These are phyloP conservation scores for Actinomortierella ambigua DNA, from an alignment of 371 early-diverging fungal species.

Conservation along the genomic window DNA sequence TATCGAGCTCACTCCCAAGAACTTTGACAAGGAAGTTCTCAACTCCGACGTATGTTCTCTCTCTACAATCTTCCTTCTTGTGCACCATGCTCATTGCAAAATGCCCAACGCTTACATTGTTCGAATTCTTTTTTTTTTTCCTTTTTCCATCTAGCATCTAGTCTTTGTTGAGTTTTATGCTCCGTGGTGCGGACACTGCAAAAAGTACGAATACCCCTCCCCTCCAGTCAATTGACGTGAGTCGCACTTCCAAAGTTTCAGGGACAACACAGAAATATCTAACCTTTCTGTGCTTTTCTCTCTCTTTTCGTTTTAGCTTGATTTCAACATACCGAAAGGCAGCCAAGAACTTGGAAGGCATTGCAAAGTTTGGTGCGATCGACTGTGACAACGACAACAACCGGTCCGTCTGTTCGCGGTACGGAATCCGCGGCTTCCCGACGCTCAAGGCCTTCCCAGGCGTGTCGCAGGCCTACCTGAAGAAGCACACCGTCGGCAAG, in stretches of 20 bases:
- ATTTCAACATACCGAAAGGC: conserved; percentile 89
- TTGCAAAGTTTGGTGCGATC: conserved; percentile 85
- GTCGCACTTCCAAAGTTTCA: too few species aligned
- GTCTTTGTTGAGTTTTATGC: conserved; percentile 90
- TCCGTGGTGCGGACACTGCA: conserved; percentile 95
- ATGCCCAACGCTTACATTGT: too few species aligned
- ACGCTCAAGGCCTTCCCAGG: conserved; percentile 89
- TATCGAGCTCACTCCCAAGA: conserved; percentile 59
- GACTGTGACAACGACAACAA: conserved; percentile 89
- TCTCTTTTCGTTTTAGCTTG: conserved; percentile 47
- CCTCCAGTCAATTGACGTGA: too few species aligned
- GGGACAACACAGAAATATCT: too few species aligned
- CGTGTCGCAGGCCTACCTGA: conserved; percentile 49
- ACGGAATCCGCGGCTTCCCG: conserved; percentile 90
- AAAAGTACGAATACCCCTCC: conserved; percentile 55
- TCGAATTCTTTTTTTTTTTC: conserved; percentile 6
- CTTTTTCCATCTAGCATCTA: conserved; percentile 56
- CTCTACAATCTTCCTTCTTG: background rate
- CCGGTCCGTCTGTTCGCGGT: conserved; percentile 74
- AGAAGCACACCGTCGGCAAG: conserved; percentile 51
- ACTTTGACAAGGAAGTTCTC: conserved; percentile 72
- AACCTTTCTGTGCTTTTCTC: background rate
- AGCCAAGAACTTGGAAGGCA: conserved; percentile 78
- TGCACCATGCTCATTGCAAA: too few species aligned
- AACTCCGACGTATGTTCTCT: conserved; percentile 60